A percentile compares a stretch with the other conserved stretches of the same genome.
Evolutionary conservation across 495 filamentous ascomycete species (phyloP).

Genomic region (Lasiosphaeria miniovina): DNA sequence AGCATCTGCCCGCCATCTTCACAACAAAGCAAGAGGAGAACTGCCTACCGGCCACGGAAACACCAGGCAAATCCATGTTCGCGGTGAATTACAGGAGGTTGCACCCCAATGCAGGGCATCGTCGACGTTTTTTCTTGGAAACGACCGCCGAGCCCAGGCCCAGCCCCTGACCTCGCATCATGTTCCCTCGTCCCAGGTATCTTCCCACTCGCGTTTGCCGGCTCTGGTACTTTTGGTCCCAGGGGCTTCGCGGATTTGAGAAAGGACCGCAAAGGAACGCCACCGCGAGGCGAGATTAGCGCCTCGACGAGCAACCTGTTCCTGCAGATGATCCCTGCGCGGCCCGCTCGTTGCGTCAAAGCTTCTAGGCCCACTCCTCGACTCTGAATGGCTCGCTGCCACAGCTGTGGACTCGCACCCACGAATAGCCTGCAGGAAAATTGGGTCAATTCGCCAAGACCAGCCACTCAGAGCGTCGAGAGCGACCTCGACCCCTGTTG

Average conservation of each 20-base stretch:
- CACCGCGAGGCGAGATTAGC: slow-evolving; percentile 24
- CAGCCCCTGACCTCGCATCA: not conserved
- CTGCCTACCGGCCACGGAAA: not conserved
- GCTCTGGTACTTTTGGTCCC: slow-evolving; percentile 2
- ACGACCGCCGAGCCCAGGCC: not conserved
- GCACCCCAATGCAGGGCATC: not conserved
- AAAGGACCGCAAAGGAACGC: slow-evolving; percentile 2
- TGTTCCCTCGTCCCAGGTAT: slow-evolving; percentile 3
- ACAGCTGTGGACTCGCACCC: slow-evolving; percentile 8
- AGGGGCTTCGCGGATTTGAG: not conserved
- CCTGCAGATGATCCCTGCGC: slow-evolving; percentile 20
- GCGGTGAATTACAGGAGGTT: not conserved
- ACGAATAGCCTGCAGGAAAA: slow-evolving; percentile 12
- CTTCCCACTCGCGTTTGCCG: slow-evolving; percentile 9
- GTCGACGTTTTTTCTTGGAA: not conserved
- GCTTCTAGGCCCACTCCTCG: not conserved
- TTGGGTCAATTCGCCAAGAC: slow-evolving; percentile 2
- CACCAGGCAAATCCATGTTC: not conserved
- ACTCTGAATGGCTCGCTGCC: slow-evolving; percentile 7
- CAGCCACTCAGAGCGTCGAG: slow-evolving; percentile 14
- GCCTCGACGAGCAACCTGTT: slow-evolving; percentile 18
- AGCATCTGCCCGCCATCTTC: not conserved
- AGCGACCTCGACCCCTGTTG: slow-evolving; percentile 12
- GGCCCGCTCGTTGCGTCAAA: slow-evolving; percentile 4
- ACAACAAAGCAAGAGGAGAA: not conserved